phyloP scores from a whole-genome alignment of 2,329 filamentous ascomycete species.

The Fusarium torulosum region DNA sequence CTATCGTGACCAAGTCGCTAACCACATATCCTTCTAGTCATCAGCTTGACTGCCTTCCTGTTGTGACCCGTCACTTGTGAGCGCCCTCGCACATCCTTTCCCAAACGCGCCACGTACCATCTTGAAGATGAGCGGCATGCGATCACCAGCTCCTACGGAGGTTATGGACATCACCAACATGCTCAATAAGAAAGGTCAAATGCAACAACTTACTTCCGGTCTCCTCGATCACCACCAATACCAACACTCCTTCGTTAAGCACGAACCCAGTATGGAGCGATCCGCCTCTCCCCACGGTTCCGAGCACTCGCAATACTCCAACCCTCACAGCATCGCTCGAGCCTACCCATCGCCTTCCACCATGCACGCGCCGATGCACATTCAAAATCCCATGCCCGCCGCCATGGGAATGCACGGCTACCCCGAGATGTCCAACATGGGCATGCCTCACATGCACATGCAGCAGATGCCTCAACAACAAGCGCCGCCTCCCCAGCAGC shows the following conservation, averaged over 20 bases:
- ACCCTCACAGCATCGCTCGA: slow-evolving; percentile 60
- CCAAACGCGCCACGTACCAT: slow-evolving; percentile 42
- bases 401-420: slow-evolving; percentile 60
- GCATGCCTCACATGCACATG: slow-evolving; percentile 55
- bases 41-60: slow-evolving; percentile 44
- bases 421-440: slow-evolving; percentile 59
- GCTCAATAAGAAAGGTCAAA: slow-evolving; percentile 62
- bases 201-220: slow-evolving; percentile 53
- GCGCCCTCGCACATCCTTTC: slow-evolving; percentile 37
- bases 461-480: slow-evolving; percentile 54
- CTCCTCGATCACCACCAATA: slow-evolving; percentile 51
- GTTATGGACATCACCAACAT: slow-evolving; percentile 67
- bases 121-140: slow-evolving; percentile 54
- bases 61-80: slow-evolving; percentile 44
- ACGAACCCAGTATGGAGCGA: slow-evolving; percentile 62
- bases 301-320: slow-evolving; percentile 69
- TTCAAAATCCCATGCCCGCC: slow-evolving; percentile 58
- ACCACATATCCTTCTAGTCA: slow-evolving; percentile 38
- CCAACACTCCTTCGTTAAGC: slow-evolving; percentile 53
- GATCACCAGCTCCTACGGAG: slow-evolving; percentile 60
- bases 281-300: slow-evolving; percentile 70
- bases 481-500: slow-evolving; percentile 52
- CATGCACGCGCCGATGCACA: slow-evolving; percentile 64
- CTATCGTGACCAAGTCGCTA: slow-evolving; percentile 24
- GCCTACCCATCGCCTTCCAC: slow-evolving; percentile 66